Base-by-base conservation (phyloP, 1,284 basidiomycete species). In the Fomitopsis betulina region DNA sequence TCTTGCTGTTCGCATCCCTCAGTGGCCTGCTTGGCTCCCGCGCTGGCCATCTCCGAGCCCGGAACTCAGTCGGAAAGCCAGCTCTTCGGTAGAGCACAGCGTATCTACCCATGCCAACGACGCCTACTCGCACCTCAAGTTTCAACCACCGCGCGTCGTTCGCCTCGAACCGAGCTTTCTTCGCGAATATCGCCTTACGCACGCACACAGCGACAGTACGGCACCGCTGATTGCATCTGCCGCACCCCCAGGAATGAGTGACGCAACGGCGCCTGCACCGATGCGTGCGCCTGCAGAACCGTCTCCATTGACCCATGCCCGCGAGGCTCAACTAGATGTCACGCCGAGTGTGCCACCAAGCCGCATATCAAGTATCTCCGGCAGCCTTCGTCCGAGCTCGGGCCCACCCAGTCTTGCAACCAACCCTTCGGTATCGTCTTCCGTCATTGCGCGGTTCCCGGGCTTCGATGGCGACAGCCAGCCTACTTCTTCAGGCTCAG, bases 81-180 rank as follows among this genome's bases (percentile, higher is more conserved):
- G 45, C 15, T 47, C 45, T 15, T 47, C 45, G 12, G 15, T 27
- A 5, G 45, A 25, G 6, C 45, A 47, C 10, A 47, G 25, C 17
- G 13, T 21, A 12, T 51, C 49, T 8, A 19, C 32, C 5, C 33
- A 13, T 5, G 35, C 49, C 32, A 15, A 47, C 21, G 30, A 51
- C 3, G 30, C 32, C 32, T 51, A 35, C 13, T 32, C 49, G 19
- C 32, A 51, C 4, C 32, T 51, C n/a, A 33, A 21, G 12, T 32
- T 51, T 15, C 49, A 51, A 19, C 49, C 49, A 1, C 49, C 49
- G 7, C 49, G 49, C 19, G 9, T 51, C 21, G 49, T 51, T 32
- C 49, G 49, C 32, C 49, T 51, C 32, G 49, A 51, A 32, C 49
- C 49, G n/a, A 51, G 49, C 19, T 51, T 51, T 27, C 49, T 51